Evolutionary conservation across 2,329 filamentous ascomycete species (phyloP), one percentile per base, ranked within the genome.

Genomic region (Hawksworthiomyces lignivorus): DNA sequence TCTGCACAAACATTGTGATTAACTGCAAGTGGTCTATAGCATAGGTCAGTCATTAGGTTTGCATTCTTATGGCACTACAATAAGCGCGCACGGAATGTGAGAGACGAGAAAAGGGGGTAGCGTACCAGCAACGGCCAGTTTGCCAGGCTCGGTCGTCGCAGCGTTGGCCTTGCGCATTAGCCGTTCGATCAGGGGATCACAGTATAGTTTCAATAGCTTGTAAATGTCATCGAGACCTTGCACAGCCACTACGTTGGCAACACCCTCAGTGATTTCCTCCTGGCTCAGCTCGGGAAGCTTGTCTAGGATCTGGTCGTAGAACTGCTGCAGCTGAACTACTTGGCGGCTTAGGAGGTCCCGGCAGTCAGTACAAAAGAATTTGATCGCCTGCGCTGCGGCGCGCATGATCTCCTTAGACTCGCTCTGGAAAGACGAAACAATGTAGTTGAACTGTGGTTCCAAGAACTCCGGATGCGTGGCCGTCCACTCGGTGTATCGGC

Each of bases 401-500:
- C 89, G 80, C 29, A 95, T 77, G 42, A 98, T 89, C 57, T 98
- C 94, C 55, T 83, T 85, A 0, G 89, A 95, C 31, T 81, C 78
- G 44, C 90, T 86, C 50, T 87, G 77, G 65, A 98, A 98, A 0
- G 89, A 92, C 5, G 82, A 84, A 51, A 95, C 89, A 55, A 98
- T 94, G 64, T 94, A 98, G 55, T 87, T 88, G 58, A 98, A 85
- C 62, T 98, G 92, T 8, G 86, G 75, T 61, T 95, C 85, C 8
- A 98, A 72, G 34, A 90, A 94, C 45, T 96, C 87, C 0, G 90
- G 87, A 56, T 98, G 92, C 36, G 87, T 81, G 5, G 92, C 80
- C 1, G 94, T 98, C 92, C 92, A 98, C 62, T 97, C 90, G 0
- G 94, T 98, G 59, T 98, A 98, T 48, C 92, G 78, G 28, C 88